Conservation (phyloP, 257 asterid species). For the Schizonepeta tenuifolia region DNA sequence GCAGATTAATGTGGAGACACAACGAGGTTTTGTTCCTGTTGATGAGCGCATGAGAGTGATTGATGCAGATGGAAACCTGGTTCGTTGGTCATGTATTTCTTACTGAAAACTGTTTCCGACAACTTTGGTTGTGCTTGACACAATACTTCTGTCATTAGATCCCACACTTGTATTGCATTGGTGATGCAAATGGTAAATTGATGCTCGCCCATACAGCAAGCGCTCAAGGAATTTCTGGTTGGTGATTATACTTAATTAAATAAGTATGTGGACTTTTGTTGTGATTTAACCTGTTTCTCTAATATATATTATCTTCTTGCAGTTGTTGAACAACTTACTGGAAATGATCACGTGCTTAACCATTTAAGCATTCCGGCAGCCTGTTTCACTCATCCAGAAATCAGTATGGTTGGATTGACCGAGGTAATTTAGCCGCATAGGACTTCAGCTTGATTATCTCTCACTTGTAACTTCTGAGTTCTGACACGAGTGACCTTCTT, state of each 20-base stretch:
- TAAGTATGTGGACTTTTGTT: neutral
- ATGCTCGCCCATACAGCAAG: constrained; percentile 98
- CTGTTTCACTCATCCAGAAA: constrained; percentile 3
- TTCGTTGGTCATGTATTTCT: constrained; percentile 31
- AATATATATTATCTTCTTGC: constrained; percentile 11
- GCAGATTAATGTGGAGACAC: constrained; percentile 85
- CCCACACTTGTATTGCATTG: constrained; percentile 87
- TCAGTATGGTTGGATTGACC: constrained; percentile 80
- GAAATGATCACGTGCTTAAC: constrained; percentile 76
- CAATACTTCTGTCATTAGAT: constrained; percentile 47
- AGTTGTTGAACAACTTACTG: constrained; percentile 86
- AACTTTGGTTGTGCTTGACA: constrained; percentile 25
- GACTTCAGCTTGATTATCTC: constrained; percentile 2
- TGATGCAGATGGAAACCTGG: constrained; percentile 73
- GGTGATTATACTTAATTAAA: constrained; percentile 11
- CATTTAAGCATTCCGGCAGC: constrained; percentile 70
- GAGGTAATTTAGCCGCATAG: constrained; percentile 55
- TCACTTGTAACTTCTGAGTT: neutral
- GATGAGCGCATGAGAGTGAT: constrained; percentile 87
- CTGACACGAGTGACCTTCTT: neutral
- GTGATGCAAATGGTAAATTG: constrained; percentile 96
- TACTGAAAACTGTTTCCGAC: constrained; percentile 16
- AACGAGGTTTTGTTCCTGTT: constrained; percentile 88
- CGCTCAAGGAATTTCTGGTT: constrained; percentile 79
- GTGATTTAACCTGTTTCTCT: neutral